phyloP scores from a whole-genome alignment of 441 rosid genomes.

The Jatropha podagrica region DNA sequence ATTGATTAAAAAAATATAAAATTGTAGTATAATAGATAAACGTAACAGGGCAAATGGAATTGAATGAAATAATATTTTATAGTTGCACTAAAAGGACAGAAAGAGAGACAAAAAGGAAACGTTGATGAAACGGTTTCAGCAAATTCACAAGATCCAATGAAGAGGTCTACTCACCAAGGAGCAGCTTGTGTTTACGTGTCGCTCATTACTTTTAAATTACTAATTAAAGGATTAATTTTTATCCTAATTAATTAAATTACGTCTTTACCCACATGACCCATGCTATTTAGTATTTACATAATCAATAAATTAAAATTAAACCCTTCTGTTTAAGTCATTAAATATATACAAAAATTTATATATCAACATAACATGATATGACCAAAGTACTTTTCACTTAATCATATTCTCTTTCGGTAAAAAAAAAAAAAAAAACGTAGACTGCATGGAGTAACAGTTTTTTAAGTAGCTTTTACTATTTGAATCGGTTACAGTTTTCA shows the following conservation, averaged over 20 bases:
- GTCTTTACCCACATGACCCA: background rate
- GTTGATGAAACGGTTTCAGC: constrained; percentile 30
- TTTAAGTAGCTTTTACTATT: too few relatives aligned
- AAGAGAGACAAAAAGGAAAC: constrained; percentile 14
- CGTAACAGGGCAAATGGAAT: background rate
- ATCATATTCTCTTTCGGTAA: background rate
- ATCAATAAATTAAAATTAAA: too few relatives aligned
- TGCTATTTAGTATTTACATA: background rate
- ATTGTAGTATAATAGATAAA: too few relatives aligned
- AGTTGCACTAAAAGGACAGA: background rate
- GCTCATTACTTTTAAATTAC: background rate
- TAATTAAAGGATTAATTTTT: background rate
- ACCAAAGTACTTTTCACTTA: background rate
- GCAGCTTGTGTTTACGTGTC: constrained; percentile 9
- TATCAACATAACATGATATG: background rate
- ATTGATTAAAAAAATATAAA: too few relatives aligned
- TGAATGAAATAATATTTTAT: too few relatives aligned
- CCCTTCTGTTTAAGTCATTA: too few relatives aligned
- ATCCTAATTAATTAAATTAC: background rate
- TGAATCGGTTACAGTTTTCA: too few relatives aligned
- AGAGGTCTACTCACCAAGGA: constrained; percentile 6
- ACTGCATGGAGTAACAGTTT: too few relatives aligned
- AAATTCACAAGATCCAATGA: constrained; percentile 34
- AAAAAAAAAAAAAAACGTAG: too few relatives aligned
- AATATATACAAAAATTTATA: too few relatives aligned